These are phyloP conservation scores for Wickerhamomyces kurtzmanii DNA, from an alignment of 805 yeast genomes.

Conservation along the genomic window DNA sequence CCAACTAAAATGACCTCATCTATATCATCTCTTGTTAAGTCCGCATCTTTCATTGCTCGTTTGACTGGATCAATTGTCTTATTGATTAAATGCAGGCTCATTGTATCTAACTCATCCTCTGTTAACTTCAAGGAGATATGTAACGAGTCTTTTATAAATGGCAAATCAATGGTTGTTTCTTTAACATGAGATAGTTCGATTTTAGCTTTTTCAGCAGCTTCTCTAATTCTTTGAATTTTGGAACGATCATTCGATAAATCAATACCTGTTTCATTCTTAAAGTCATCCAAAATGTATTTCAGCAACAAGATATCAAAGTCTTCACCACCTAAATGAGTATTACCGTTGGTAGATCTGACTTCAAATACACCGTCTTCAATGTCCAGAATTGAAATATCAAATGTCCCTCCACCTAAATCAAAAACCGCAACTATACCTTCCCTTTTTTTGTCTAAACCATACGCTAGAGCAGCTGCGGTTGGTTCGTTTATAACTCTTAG, in stretches of 20 bases:
- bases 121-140: slow-evolving; percentile 54
- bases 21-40: slow-evolving; percentile 51
- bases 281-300: slow-evolving; percentile 44
- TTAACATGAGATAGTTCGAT: slow-evolving; percentile 64
- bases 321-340: slow-evolving; percentile 81
- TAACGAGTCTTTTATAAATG: slow-evolving; percentile 57
- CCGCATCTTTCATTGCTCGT: slow-evolving; percentile 70
- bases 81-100: slow-evolving; percentile 58
- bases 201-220: slow-evolving; percentile 71
- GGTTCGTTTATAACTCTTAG: slow-evolving; percentile 76
- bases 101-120: slow-evolving; percentile 59
- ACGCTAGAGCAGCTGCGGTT: slow-evolving; percentile 80
- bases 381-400: slow-evolving; percentile 70
- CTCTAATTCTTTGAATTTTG: slow-evolving; percentile 70
- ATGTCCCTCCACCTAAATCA: slow-evolving; percentile 82
- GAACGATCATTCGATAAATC: slow-evolving; percentile 18
- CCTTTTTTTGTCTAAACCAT: slow-evolving; percentile 53
- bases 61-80: slow-evolving; percentile 68
- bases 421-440: slow-evolving; percentile 36
- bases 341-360: slow-evolving; percentile 77
- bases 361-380: slow-evolving; percentile 77
- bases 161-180: slow-evolving; percentile 56
- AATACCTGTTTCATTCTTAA: slow-evolving; percentile 36
- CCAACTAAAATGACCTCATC: slow-evolving; percentile 78
- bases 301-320: slow-evolving; percentile 67